Percentiles rank a stretch among this genome's conserved stretches.
phyloP scores from a whole-genome alignment of 768 basidiomycete species.

The Coprinopsis strossmayeri region DNA sequence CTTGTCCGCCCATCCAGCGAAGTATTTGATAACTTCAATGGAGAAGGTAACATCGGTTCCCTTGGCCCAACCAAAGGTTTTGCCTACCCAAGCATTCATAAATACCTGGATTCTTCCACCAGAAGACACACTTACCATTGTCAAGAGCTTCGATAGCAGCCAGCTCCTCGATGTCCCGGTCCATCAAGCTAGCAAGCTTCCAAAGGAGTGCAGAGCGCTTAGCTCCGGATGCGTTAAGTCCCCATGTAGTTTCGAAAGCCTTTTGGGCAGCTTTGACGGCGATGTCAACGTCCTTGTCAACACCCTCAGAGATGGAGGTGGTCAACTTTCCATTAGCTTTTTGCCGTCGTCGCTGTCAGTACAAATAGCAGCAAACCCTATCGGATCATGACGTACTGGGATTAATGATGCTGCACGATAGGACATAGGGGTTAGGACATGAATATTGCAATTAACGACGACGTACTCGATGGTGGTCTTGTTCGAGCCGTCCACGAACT shows the following conservation, averaged over 20 bases:
- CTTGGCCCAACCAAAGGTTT: slow-evolving; percentile 45
- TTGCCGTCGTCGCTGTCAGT: slow-evolving; percentile 8
- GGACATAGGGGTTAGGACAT: slow-evolving; percentile 3
- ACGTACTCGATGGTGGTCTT: slow-evolving; percentile 58
- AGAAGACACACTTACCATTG: slow-evolving; percentile 35
- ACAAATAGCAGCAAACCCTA: not conserved
- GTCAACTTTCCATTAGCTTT: slow-evolving; percentile 58
- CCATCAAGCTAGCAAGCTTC: slow-evolving; percentile 55
- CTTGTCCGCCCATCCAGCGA: slow-evolving; percentile 87
- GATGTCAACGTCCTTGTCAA: slow-evolving; percentile 62
- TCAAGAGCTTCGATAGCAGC: slow-evolving; percentile 66
- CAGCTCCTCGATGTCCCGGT: slow-evolving; percentile 47
- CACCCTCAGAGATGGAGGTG: slow-evolving; percentile 52
- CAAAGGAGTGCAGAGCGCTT: slow-evolving; percentile 29
- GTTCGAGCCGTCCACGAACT: slow-evolving; percentile 53
- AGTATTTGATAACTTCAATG: slow-evolving; percentile 58
- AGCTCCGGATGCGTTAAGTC: slow-evolving; percentile 25
- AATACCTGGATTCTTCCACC: too few relatives aligned
- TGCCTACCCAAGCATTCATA: slow-evolving; percentile 41
- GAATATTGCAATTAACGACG: not conserved
- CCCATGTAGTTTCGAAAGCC: slow-evolving; percentile 39
- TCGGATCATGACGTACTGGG: slow-evolving; percentile 28
- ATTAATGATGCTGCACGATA: slow-evolving; percentile 43
- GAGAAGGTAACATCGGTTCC: slow-evolving; percentile 40
- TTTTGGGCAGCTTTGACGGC: slow-evolving; percentile 49